phyloP scores from a whole-genome alignment of 495 filamentous ascomycete species.

The Aspergillus bridgeri region DNA sequence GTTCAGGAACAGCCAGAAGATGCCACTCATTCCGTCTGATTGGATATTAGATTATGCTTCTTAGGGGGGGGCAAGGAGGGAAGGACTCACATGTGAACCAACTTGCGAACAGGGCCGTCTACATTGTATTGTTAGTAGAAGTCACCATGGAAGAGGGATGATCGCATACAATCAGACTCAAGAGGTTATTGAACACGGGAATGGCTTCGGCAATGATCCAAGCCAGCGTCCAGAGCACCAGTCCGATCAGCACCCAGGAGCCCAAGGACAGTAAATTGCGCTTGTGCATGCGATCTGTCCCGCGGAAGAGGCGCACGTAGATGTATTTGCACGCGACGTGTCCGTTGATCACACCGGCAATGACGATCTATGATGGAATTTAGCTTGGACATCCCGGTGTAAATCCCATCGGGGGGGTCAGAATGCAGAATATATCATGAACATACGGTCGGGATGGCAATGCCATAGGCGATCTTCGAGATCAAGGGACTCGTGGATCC shows the following conservation, averaged over 20 bases:
- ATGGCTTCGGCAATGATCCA: constrained; percentile 72
- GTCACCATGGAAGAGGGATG: not conserved
- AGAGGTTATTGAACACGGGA: constrained; percentile 66
- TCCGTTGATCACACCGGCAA: constrained; percentile 67
- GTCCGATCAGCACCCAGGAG: constrained; percentile 58
- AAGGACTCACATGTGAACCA: constrained; percentile 37
- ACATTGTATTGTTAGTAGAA: not conserved
- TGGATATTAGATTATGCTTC: not conserved
- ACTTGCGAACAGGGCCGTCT: constrained; percentile 37
- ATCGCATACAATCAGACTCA: constrained; percentile 41
- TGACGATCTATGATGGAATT: constrained; percentile 37
- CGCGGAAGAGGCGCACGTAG: constrained; percentile 57
- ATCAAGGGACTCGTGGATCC: constrained; percentile 60
- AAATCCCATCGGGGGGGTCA: too few species aligned
- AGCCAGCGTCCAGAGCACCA: constrained; percentile 57
- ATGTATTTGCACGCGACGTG: constrained; percentile 61
- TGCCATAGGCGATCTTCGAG: constrained; percentile 69
- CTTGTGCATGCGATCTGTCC: constrained; percentile 58
- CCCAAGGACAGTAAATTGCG: constrained; percentile 47
- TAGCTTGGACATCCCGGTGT: constrained; percentile 8
- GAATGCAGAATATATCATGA: not conserved
- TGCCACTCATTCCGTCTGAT: constrained; percentile 30
- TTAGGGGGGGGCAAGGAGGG: not conserved
- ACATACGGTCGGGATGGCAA: constrained; percentile 67
- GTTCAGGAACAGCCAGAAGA: constrained; percentile 46